phyloP scores from a whole-genome alignment of 1,284 basidiomycete species.

The Termitomyces sp. region DNA sequence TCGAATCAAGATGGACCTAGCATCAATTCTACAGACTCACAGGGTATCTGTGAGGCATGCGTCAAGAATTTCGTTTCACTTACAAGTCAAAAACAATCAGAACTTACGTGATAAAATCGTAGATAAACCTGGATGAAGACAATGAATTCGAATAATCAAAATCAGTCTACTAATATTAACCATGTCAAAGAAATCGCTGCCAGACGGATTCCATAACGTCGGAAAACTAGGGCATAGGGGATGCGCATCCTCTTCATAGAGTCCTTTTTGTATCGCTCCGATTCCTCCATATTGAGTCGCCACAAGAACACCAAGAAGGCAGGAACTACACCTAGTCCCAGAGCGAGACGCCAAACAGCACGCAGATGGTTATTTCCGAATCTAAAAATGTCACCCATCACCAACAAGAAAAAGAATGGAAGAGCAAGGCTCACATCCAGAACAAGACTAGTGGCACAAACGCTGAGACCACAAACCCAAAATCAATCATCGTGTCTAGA shows the following conservation, averaged over 20 bases:
- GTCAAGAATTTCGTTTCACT: neutral
- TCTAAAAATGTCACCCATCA: slow-evolving; percentile 27
- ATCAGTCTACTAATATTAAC: slow-evolving; percentile 28
- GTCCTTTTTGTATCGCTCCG: slow-evolving; percentile 62
- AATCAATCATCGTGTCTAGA: slow-evolving; percentile 81
- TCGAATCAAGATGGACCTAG: neutral
- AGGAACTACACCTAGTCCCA: slow-evolving; percentile 85
- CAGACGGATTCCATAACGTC: slow-evolving; percentile 73
- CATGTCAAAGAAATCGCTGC: slow-evolving; percentile 69
- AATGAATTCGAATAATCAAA: neutral
- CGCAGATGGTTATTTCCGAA: slow-evolving; percentile 78
- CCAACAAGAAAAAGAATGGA: neutral
- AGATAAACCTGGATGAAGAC: slow-evolving; percentile 60
- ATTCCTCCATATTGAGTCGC: slow-evolving; percentile 84
- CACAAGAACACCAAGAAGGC: slow-evolving; percentile 80
- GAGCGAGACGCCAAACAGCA: slow-evolving; percentile 83
- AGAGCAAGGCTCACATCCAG: slow-evolving; percentile 63
- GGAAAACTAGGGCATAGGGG: slow-evolving; percentile 77
- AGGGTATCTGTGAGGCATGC: slow-evolving; percentile 42
- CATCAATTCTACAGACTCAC: slow-evolving; percentile 32
- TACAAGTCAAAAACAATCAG: neutral
- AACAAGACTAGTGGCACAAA: slow-evolving; percentile 83
- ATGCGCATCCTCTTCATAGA: slow-evolving; percentile 73
- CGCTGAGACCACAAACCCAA: slow-evolving; percentile 79
- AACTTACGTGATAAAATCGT: slow-evolving; percentile 73